Base-by-base conservation (phyloP, 2,329 filamentous ascomycete species). In the Colletotrichum sp. region DNA sequence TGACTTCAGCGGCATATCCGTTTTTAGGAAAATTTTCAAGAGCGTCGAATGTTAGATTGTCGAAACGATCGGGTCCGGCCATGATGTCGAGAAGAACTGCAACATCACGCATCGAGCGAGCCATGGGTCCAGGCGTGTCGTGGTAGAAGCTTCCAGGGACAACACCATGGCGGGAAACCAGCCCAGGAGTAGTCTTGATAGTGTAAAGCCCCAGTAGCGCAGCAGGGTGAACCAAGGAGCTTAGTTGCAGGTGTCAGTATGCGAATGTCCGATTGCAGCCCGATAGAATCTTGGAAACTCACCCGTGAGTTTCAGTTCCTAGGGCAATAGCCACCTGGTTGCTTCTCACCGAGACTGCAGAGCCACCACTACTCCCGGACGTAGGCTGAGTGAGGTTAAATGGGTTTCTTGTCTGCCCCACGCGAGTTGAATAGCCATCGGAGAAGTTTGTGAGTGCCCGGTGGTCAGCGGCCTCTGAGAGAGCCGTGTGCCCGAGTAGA, bases 371-470 rank as follows among this genome's bases (percentile, higher is more conserved):
- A 28, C 70, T 73, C 10, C 73, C 73, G 28, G 70, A 48, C 3
- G 73, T 76, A 10, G 52, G n/a, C 18, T 76, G 70, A 18, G 73
- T 76, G 4, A 76, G 63, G 28, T 76, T 76, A 15, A 67, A 76
- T 4, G 64, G 61, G n/a, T 76, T 76, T n/a, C 73, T 67, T 9
- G 63, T 74, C 52, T 76, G 73, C 10, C 73, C 73, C 2, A 55
- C 58, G 10, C 73, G n/a, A 5, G 30, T 73, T 15, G 73, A 76
- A 28, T 76, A 76, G 2, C 73, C 73, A 28, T 63, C 48, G 6
- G 68, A 34, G 58, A 38, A 71, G 57, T 71, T 71, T n/a, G 24
- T 65, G 18, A 71, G 68, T 2, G 68, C 68, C 21, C 68, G 55
- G 10, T 71, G 68, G n/a, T 58, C 55, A 28, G 55, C 55, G 1